A percentile compares a stretch with the other conserved stretches of the same genome.
Evolutionary conservation across 208 protist genomes (phyloP).

Genomic region (Acanthamoeba castellanii): DNA sequence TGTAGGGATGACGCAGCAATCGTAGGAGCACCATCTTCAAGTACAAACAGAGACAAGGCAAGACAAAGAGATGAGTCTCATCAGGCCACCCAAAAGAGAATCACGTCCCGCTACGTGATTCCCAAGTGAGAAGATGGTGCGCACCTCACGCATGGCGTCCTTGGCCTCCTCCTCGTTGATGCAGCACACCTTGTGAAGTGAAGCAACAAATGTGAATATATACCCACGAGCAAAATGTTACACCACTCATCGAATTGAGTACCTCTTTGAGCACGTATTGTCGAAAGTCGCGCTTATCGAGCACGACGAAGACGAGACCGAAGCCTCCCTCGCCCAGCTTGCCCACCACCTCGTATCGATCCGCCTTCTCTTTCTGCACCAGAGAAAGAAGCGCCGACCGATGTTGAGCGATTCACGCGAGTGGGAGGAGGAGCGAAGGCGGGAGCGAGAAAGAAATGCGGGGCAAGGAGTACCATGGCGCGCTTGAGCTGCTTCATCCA

Average conservation of each 20-base stretch:
- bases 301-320: constrained; percentile 13
- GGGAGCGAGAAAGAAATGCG: background rate
- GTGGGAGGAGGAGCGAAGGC: no score
- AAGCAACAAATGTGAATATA: background rate
- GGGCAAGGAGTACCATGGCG: background rate
- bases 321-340: constrained; percentile 40
- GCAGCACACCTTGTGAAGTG: background rate
- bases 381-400: no score
- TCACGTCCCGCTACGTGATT: background rate
- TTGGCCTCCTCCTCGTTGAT: constrained; percentile 36
- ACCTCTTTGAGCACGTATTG: constrained; percentile 54
- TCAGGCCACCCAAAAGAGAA: background rate
- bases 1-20: constrained; percentile 44
- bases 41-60: background rate
- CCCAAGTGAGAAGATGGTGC: background rate
- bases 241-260: background rate
- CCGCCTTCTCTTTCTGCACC: background rate
- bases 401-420: no score
- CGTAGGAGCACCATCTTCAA: constrained; percentile 22
- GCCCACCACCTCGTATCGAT: constrained; percentile 26
- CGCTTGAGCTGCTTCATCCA: constrained; percentile 30
- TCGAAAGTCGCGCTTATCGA: constrained; percentile 30
- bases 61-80: background rate
- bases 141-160: constrained; percentile 36
- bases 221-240: background rate